phyloP scores from a whole-genome alignment of 1,284 basidiomycete genomes.

The Lignosus rhinocerotis region DNA sequence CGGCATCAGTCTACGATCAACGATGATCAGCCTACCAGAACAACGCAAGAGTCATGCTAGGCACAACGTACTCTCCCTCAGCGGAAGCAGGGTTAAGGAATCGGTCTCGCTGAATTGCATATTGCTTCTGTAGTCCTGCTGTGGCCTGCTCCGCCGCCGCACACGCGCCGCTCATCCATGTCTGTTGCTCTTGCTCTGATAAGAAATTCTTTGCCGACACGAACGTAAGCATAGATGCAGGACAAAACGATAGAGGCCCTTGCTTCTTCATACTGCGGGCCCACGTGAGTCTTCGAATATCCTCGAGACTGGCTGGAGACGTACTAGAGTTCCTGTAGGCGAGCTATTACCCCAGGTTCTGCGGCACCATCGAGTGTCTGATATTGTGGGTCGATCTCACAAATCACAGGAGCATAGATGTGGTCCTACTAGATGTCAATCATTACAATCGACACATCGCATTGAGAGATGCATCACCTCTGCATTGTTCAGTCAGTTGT shows the following conservation, averaged over 20 bases:
- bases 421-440: slow-evolving; percentile 2
- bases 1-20: slow-evolving; percentile 1
- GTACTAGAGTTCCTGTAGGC: slow-evolving; percentile 11
- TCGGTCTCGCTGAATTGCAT: slow-evolving; percentile 4
- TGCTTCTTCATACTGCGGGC: not conserved
- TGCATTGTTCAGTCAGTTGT: slow-evolving; percentile 39
- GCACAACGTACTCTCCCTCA: slow-evolving; percentile 10
- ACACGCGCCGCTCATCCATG: slow-evolving; percentile 5
- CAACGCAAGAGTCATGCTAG: no score
- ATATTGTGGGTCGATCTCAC: slow-evolving; percentile 6
- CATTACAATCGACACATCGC: no score
- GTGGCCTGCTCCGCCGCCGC: not conserved
- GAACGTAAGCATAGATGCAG: not conserved
- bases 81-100: slow-evolving; percentile 7
- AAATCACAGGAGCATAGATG: slow-evolving; percentile 2
- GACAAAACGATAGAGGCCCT: slow-evolving; percentile 1
- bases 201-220: slow-evolving; percentile 3
- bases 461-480: slow-evolving; percentile 2
- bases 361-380: slow-evolving; percentile 5
- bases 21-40: not conserved
- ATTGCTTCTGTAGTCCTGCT: slow-evolving; percentile 6
- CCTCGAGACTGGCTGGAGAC: not conserved
- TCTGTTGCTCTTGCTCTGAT: not conserved
- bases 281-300: no score
- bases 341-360: not conserved